A percentile compares a stretch with the other conserved stretches of the same genome.
These are phyloP conservation scores for Aspergillus costaricaensis DNA, from an alignment of 2,329 filamentous ascomycete genomes.

Conservation along the genomic window DNA sequence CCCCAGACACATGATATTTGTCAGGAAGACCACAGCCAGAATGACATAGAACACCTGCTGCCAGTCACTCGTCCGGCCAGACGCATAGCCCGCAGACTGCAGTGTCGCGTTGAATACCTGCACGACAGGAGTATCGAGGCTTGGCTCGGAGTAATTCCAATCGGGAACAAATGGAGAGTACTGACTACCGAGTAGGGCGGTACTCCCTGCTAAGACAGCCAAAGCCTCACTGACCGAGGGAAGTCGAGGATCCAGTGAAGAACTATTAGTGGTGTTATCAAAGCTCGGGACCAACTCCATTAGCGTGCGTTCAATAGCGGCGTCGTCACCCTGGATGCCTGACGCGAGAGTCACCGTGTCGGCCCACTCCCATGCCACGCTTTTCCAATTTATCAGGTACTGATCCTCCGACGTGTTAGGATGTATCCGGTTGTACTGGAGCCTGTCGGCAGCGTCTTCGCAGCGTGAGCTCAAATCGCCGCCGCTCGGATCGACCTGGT, in stretches of 20 bases:
- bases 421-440: constrained; percentile 57
- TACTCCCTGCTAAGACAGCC: constrained; percentile 68
- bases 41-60: constrained; percentile 69
- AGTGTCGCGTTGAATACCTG: constrained; percentile 67
- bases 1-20: constrained; percentile 65
- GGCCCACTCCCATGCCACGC: constrained; percentile 58
- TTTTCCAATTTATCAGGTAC: constrained; percentile 56
- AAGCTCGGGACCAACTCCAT: constrained; percentile 56
- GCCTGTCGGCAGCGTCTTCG: constrained; percentile 56
- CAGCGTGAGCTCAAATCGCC: constrained; percentile 64
- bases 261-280: constrained; percentile 29
- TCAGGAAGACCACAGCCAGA: constrained; percentile 64
- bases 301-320: constrained; percentile 61
- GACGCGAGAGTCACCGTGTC: constrained; percentile 58
- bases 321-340: constrained; percentile 57
- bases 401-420: constrained; percentile 32
- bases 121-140: constrained; percentile 50
- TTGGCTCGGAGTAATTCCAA: constrained; percentile 51
- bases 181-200: constrained; percentile 62
- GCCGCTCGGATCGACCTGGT: constrained; percentile 55
- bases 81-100: constrained; percentile 68
- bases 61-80: constrained; percentile 62
- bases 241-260: constrained; percentile 51
- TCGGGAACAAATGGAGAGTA: constrained; percentile 62
- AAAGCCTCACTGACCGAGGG: constrained; percentile 75